phyloP scores from a whole-genome alignment of 1,139 yeast species.

The Pichia sp. region DNA sequence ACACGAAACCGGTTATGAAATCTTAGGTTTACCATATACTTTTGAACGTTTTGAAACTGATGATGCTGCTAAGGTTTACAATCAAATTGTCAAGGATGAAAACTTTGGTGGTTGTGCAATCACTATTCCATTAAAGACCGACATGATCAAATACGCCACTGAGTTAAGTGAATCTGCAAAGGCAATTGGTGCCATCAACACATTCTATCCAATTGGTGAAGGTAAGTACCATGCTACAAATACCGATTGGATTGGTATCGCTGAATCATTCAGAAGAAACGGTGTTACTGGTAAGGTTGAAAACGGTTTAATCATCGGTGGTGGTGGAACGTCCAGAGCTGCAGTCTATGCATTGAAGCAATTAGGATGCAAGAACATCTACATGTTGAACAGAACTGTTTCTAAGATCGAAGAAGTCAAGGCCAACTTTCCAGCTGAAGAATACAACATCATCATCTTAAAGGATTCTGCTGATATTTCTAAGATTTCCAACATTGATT shows the following conservation, averaged over 20 bases:
- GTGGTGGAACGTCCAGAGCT: conserved; percentile 97
- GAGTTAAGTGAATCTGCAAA: conserved; percentile 72
- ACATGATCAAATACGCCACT: conserved; percentile 63
- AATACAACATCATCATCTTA: conserved; percentile 57
- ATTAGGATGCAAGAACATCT: conserved; percentile 76
- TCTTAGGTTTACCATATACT: conserved; percentile 73
- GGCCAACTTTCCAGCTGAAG: conserved; percentile 51
- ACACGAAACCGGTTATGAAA: conserved; percentile 73
- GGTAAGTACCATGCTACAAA: conserved; percentile 77
- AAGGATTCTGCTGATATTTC: conserved; percentile 48
- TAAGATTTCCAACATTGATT: conserved; percentile 46
- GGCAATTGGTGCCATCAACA: conserved; percentile 89
- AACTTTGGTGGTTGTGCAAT: conserved; percentile 88
- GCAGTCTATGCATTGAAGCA: conserved; percentile 83
- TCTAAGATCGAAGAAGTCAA: conserved; percentile 62
- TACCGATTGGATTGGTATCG: conserved; percentile 95
- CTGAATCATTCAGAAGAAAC: conserved; percentile 57
- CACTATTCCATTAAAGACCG: conserved; percentile 86
- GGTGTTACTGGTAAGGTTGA: conserved; percentile 45
- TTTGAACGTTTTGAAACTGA: conserved; percentile 70
- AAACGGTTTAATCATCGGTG: conserved; percentile 79
- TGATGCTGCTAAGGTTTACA: conserved; percentile 51
- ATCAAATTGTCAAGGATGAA: conserved; percentile 45
- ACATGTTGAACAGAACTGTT: conserved; percentile 77
- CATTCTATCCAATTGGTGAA: conserved; percentile 59